Evolutionary conservation across 345 rosid species (phyloP).

Genomic region (Populus ilicifolia): DNA sequence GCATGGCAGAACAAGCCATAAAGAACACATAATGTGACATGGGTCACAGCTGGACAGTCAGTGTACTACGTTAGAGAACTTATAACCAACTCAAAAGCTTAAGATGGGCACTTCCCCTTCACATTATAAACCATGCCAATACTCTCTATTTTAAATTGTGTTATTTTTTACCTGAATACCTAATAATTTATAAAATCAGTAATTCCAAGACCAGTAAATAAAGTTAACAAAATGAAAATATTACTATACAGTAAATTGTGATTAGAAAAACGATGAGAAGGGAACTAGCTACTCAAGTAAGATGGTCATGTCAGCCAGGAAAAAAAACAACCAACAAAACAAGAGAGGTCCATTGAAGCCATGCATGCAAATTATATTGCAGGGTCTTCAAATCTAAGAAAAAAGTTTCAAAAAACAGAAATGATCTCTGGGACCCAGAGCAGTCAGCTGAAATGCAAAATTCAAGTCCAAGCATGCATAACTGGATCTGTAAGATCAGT

Average conservation of each 20-base stretch:
- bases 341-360: not conserved
- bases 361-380: not conserved
- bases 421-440: not conserved
- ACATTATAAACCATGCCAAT: too few species aligned
- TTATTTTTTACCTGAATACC: too few species aligned
- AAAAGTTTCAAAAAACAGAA: too few species aligned
- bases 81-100: not conserved
- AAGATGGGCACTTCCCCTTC: not conserved
- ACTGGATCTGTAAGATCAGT: not conserved
- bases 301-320: not conserved
- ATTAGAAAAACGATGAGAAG: not conserved
- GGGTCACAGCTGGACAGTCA: not conserved
- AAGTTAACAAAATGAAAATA: not conserved
- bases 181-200: not conserved
- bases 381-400: not conserved
- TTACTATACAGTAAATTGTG: not conserved
- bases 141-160: too few species aligned
- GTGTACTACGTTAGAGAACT: not conserved
- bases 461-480: not conserved
- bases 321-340: not conserved
- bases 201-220: not conserved
- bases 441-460: not conserved
- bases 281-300: not conserved
- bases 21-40: not conserved
- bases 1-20: not conserved